Percentiles rank a stretch among this genome's conserved stretches.
Conservation (phyloP, 805 yeast genomes). For the Myxozyma sirexii region DNA sequence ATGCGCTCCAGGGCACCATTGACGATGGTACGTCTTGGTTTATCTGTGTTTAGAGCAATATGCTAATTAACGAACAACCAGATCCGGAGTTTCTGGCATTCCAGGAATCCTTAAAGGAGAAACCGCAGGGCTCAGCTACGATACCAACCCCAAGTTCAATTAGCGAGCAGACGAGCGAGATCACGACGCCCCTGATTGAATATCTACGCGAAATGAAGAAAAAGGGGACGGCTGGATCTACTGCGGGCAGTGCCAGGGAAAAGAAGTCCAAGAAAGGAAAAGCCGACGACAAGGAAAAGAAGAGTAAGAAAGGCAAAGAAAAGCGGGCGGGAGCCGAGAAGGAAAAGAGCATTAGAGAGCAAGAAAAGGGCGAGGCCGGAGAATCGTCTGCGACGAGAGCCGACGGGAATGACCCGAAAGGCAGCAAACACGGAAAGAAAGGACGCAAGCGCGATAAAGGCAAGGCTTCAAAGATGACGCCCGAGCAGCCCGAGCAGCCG, state of each 20-base stretch:
- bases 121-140: constrained; percentile 8
- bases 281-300: not conserved
- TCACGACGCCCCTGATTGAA: constrained; percentile 32
- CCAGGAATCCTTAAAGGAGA: constrained; percentile 38
- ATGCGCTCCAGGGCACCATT: constrained; percentile 41
- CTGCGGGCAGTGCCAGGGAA: constrained; percentile 8
- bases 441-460: not conserved
- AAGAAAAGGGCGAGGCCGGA: no score
- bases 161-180: not conserved
- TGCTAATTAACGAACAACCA: not conserved
- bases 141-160: not conserved
- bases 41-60: no score
- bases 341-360: not conserved
- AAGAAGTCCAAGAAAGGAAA: not conserved
- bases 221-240: constrained; percentile 22
- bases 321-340: no score
- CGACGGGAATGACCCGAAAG: no score
- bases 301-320: not conserved
- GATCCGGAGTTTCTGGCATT: constrained; percentile 43
- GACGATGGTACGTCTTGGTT: constrained; percentile 25
- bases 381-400: no score
- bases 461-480: no score
- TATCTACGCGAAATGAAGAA: constrained; percentile 32
- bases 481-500: no score
- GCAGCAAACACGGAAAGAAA: not conserved